phyloP scores from a whole-genome alignment of 495 filamentous ascomycete species.

The Neurospora sp. region DNA sequence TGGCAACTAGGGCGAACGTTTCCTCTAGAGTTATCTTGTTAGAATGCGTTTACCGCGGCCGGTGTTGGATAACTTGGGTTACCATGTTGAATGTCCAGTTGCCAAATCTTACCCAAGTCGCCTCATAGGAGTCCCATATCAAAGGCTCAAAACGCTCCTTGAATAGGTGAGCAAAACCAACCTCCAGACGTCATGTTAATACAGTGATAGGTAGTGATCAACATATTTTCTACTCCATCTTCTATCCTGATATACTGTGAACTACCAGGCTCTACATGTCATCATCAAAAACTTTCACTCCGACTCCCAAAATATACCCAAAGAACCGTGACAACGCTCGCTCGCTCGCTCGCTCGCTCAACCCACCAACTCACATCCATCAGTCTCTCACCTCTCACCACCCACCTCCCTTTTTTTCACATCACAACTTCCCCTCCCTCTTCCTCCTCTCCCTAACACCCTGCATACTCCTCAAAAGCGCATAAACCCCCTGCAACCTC shows the following conservation, averaged over 20 bases:
- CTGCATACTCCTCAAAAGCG: slow-evolving; percentile 37
- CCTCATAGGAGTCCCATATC: not conserved
- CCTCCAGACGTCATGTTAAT: no score
- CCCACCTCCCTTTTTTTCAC: not conserved
- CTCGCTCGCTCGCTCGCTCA: not conserved
- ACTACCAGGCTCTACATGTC: not conserved
- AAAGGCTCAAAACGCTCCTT: not conserved
- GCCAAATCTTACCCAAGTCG: not conserved
- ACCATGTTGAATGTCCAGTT: no score
- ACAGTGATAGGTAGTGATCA: not conserved
- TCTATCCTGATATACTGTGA: not conserved
- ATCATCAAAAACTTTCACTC: not conserved
- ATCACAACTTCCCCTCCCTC: slow-evolving; percentile 21
- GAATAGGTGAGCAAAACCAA: not conserved
- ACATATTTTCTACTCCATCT: not conserved
- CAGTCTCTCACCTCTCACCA: not conserved
- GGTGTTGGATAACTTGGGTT: no score
- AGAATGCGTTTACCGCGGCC: no score
- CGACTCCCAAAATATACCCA: not conserved
- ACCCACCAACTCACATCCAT: not conserved
- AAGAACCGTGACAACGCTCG: not conserved
- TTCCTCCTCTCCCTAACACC: slow-evolving; percentile 24
- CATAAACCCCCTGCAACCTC: slow-evolving; percentile 44
- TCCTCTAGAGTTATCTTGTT: no score
- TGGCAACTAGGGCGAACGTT: no score